These are phyloP conservation scores for Teratosphaeria destructans DNA, from an alignment of 2,329 filamentous ascomycete genomes.

Conservation along the genomic window DNA sequence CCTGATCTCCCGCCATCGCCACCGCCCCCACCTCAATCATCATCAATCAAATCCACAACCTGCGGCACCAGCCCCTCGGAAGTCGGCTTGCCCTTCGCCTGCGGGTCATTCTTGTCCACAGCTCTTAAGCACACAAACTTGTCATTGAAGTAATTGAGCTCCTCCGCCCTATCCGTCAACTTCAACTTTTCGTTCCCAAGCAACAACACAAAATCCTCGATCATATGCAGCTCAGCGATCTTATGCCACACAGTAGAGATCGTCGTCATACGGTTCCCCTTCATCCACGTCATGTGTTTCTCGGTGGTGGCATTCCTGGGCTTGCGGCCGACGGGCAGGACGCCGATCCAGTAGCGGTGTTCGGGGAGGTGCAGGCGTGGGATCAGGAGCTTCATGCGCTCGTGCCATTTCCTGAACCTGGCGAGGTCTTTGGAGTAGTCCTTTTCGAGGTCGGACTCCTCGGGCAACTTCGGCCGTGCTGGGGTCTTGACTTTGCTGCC, in stretches of 20 bases:
- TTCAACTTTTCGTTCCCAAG: constrained; percentile 12
- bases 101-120: constrained; percentile 4
- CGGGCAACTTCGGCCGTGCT: neutral
- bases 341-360: constrained; percentile 26
- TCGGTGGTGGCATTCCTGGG: constrained; percentile 7
- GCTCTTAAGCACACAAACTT: constrained; percentile 21
- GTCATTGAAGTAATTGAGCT: constrained; percentile 23
- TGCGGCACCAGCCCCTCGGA: constrained; percentile 7
- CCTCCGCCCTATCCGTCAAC: constrained; percentile 12
- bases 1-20: neutral
- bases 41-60: neutral
- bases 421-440: constrained; percentile 10
- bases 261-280: constrained; percentile 21
- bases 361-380: constrained; percentile 12
- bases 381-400: constrained; percentile 9
- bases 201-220: constrained; percentile 16
- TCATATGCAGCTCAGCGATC: constrained; percentile 10
- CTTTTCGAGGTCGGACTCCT: constrained; percentile 2
- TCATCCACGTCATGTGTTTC: constrained; percentile 18
- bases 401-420: constrained; percentile 16
- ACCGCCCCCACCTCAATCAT: neutral
- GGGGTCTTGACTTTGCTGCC: neutral
- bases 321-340: constrained; percentile 13
- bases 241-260: constrained; percentile 22
- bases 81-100: constrained; percentile 7